A percentile compares a stretch with the other conserved stretches of the same genome.
These are phyloP conservation scores for Eimeria sp. DNA, from an alignment of 169 alveolate genomes.

Conservation along the genomic window DNA sequence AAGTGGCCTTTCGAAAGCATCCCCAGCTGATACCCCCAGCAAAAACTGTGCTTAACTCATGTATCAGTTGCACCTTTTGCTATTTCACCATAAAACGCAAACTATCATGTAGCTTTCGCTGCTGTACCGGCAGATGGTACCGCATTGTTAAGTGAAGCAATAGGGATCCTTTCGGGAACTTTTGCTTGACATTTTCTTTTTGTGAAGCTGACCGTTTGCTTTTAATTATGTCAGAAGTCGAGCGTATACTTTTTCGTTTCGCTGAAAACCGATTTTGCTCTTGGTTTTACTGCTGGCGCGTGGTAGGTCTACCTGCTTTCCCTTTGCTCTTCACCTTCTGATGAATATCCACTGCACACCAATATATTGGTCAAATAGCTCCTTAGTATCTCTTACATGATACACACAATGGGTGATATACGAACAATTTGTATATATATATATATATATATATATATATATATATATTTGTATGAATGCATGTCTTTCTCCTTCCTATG, in stretches of 20 bases:
- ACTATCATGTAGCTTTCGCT: not conserved
- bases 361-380: not conserved
- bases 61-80: not conserved
- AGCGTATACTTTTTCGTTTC: not conserved
- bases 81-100: not conserved
- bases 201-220: not conserved
- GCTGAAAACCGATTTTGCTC: not conserved
- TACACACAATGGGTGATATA: not conserved
- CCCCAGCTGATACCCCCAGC: not conserved
- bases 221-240: not conserved
- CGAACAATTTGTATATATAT: too few relatives aligned
- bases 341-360: not conserved
- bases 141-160: not conserved
- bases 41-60: not conserved
- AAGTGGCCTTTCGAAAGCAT: not conserved
- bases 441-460: too few relatives aligned
- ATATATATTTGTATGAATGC: too few relatives aligned
- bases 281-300: not conserved
- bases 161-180: not conserved
- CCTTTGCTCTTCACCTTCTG: not conserved
- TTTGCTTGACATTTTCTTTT: not conserved
- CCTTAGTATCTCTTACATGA: not conserved
- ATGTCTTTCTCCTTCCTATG: too few relatives aligned
- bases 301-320: not conserved
- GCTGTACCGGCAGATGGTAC: not conserved